Evolutionary conservation across 2,329 filamentous ascomycete genomes (phyloP), one percentile per base, ranked within the genome.

Genomic region (Ceratocystis diversiconidia): DNA sequence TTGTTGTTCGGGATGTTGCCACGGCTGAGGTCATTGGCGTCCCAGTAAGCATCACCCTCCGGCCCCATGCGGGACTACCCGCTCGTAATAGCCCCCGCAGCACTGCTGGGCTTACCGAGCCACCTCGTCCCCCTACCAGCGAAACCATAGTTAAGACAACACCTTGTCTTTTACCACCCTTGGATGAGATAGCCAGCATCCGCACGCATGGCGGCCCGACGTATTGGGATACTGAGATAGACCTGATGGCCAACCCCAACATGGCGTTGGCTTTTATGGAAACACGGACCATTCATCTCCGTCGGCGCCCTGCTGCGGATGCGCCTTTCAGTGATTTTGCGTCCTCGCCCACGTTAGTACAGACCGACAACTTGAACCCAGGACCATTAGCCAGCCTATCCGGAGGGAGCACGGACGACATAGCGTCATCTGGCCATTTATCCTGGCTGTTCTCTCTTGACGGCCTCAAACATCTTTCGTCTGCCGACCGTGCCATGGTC

Each of bases 1-100:
- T 99, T 0, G 84, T 99, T 0, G 84, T 90, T 19, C 89, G 92
- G 68, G 94, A 99, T 70, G 83, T 94, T 2, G 86, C 94, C 67
- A 95, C 90, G 0, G 85, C 87, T 50, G 85, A 90, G 55, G 88
- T 92, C 0, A 83, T 96, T 61, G 83, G 85, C 6, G 82, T 92
- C 1, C 85, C 89, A 0, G 79, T 96, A 59, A 80, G 80, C 3
- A 80, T 96, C 65, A 80, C 78, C 8, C 79, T 90, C 68, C 82
- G 76, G 64, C 68, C 72, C 72, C 48, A 73, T 71, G 63, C 73
- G 74, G 66, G 55, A 36, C 7, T 59, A 30, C 55, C 55, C 15
- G 15, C 17, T 15, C 28, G 55, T 17, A 28, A n/a, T n/a, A 28
- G 36, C 10, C 4, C 55, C 17, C 55, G 17, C 15, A n/a, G 28